Conservation (phyloP, 345 rosid species). For the Pseudoturritis turrita region DNA sequence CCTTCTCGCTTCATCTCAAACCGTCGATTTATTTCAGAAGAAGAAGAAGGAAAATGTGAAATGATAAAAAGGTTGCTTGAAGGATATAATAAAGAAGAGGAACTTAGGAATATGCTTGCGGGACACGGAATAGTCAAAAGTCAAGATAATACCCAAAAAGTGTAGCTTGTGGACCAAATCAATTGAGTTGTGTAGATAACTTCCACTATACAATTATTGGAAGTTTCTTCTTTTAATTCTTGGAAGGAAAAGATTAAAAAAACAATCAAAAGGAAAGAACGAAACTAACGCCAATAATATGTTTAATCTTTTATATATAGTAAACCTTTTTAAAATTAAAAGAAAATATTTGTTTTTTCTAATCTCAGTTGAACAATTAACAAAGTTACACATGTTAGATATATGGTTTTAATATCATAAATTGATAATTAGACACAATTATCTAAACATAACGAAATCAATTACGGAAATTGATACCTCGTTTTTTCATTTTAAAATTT, state of each 20-base stretch:
- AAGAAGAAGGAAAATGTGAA: constrained; percentile 5
- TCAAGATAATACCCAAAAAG: background rate
- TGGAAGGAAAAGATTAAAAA: background rate
- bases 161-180: constrained; percentile 28
- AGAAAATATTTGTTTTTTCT: too few relatives aligned
- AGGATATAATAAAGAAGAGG: constrained; percentile 18
- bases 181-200: constrained; percentile 20
- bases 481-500: too few relatives aligned
- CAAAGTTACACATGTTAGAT: too few relatives aligned
- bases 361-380: too few relatives aligned
- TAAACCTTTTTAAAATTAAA: too few relatives aligned
- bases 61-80: constrained; percentile 23
- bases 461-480: too few relatives aligned
- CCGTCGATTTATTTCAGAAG: constrained; percentile 4
- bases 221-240: background rate
- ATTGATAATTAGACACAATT: too few relatives aligned
- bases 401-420: too few relatives aligned
- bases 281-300: background rate
- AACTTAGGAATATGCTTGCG: constrained; percentile 28
- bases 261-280: background rate
- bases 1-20: constrained; percentile 66
- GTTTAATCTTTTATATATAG: background rate
- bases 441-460: too few relatives aligned
- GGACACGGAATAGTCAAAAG: constrained; percentile 28
- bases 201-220: constrained; percentile 1